Conservation (phyloP, 495 filamentous ascomycete species). For the Penicillium maclennaniae region DNA sequence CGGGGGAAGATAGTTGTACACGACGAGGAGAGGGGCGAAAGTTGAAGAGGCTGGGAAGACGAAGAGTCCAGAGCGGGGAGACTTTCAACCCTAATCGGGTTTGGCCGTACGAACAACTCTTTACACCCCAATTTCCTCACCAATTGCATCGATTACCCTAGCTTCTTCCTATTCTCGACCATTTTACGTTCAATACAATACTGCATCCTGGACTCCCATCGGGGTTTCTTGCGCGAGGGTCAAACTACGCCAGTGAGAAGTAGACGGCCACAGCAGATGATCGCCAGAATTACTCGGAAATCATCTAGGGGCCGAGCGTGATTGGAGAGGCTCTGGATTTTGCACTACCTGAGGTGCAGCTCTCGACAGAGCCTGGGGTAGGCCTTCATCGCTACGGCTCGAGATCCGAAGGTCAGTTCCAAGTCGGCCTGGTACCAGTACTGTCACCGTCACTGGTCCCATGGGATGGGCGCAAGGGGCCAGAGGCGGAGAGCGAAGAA, state of each 20-base stretch:
- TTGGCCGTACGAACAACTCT: conserved; percentile 16
- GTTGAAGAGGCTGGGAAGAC: conserved; percentile 26
- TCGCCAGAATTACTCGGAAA: conserved; percentile 21
- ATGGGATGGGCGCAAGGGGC: conserved; percentile 12
- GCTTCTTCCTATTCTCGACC: neutral
- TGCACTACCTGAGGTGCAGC: conserved; percentile 18
- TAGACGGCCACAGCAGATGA: conserved; percentile 17
- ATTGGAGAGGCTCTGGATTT: conserved; percentile 18
- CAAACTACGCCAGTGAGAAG: conserved; percentile 1
- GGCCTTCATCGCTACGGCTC: neutral
- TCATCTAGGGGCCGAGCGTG: conserved; percentile 12
- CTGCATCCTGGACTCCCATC: neutral
- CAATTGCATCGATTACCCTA: neutral
- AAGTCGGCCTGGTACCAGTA: conserved; percentile 7
- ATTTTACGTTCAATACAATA: neutral
- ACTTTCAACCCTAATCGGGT: conserved; percentile 23
- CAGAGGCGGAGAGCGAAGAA: conserved; percentile 5
- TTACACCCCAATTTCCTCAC: neutral
- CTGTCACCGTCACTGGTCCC: neutral
- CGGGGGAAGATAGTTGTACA: conserved; percentile 42
- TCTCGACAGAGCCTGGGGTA: conserved; percentile 9
- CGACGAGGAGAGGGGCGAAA: conserved; percentile 29
- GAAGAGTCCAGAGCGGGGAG: conserved; percentile 31
- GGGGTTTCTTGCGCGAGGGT: neutral
- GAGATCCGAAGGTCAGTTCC: conserved; percentile 16